Evolutionary conservation across 208 protist genomes (phyloP).

Genomic region (Porcisia deanei): DNA sequence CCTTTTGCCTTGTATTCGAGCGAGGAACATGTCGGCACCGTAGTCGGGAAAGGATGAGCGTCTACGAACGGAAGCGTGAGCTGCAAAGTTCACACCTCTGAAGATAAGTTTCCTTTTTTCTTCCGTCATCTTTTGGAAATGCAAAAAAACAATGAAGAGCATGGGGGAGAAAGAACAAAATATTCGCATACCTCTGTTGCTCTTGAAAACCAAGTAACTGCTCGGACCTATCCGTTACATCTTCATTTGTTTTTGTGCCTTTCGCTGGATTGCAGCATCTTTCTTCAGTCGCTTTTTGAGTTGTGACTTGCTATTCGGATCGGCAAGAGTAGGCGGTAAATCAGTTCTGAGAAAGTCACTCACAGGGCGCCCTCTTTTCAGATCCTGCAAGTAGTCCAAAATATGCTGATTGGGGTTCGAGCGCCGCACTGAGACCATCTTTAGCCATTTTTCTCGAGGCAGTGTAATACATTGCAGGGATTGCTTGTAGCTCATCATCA

Average conservation of each 20-base stretch:
- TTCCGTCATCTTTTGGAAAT: background rate
- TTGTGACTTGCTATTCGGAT: conserved; percentile 33
- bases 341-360: conserved; percentile 14
- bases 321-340: background rate
- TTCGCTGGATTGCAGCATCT: conserved; percentile 12
- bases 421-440: conserved; percentile 13
- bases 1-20: background rate
- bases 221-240: background rate
- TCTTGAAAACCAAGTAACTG: background rate
- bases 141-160: background rate
- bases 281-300: conserved; percentile 26
- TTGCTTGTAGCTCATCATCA: conserved; percentile 82
- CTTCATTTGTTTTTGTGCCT: background rate
- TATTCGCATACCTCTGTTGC: background rate
- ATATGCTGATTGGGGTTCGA: conserved; percentile 12
- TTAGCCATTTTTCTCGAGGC: conserved; percentile 24
- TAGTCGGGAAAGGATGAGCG: background rate
- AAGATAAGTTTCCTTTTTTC: background rate
- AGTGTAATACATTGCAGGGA: conserved; percentile 20
- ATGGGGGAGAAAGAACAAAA: background rate
- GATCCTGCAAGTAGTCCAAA: conserved; percentile 12
- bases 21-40: background rate
- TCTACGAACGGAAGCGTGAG: background rate
- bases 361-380: conserved; percentile 22
- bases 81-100: background rate